Percentiles rank a stretch among this genome's conserved stretches.
phyloP scores from a whole-genome alignment of 257 asterid genomes.

The Thymus quinquecostatus region DNA sequence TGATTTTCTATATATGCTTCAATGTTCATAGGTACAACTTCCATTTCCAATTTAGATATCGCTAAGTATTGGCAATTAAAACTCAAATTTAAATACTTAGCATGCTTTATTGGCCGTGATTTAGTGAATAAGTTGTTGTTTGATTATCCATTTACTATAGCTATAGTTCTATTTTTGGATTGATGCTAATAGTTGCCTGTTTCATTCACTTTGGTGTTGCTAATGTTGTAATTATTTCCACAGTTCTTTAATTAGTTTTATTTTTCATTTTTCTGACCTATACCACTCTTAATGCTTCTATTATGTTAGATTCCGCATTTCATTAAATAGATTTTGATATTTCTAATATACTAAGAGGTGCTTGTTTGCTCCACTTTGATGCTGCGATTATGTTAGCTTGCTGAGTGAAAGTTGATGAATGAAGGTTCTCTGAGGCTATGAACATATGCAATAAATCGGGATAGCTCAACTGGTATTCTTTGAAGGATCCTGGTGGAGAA shows the following conservation, averaged over 20 bases:
- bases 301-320: not conserved
- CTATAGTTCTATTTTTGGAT: not conserved
- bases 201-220: not conserved
- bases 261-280: too few relatives aligned
- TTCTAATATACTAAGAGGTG: not conserved
- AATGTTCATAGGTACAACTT: not conserved
- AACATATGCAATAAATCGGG: constrained; percentile 34
- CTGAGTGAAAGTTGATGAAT: constrained; percentile 30
- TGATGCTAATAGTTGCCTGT: not conserved
- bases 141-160: not conserved
- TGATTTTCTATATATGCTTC: not conserved
- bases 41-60: not conserved
- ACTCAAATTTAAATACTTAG: not conserved
- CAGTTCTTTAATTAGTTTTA: too few relatives aligned
- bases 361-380: not conserved
- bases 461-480: constrained; percentile 29
- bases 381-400: constrained; percentile 5
- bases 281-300: not conserved
- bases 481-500: constrained; percentile 29
- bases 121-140: not conserved
- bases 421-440: constrained; percentile 34
- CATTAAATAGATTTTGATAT: not conserved
- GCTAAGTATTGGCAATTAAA: not conserved
- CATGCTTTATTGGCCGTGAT: not conserved
- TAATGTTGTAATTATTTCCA: too few relatives aligned